Evolutionary conservation across 108 stramenopile genomes (phyloP).

Genomic region (Pinguiococcus pyrenoidosus): DNA sequence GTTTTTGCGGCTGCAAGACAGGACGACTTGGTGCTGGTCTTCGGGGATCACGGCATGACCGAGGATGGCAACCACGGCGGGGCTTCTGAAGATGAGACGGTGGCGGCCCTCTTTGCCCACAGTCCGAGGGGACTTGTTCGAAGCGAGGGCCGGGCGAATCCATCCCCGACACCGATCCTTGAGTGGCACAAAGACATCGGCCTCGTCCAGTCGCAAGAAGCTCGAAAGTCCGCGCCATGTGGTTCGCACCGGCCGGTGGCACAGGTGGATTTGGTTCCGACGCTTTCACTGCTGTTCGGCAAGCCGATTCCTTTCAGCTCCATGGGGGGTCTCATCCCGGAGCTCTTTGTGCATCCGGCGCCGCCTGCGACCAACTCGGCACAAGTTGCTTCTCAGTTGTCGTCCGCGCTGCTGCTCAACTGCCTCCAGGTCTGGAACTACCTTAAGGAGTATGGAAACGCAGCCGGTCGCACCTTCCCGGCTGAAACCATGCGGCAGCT

Average conservation of each 20-base stretch:
- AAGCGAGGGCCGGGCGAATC: no score
- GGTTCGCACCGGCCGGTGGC: slow-evolving; percentile 7
- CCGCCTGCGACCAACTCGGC: background rate
- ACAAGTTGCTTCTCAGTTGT: background rate
- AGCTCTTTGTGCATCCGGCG: no score
- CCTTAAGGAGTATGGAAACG: background rate
- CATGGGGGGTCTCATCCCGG: slow-evolving; percentile 70
- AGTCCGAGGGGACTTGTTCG: no score
- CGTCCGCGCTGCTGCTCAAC: background rate
- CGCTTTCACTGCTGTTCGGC: slow-evolving; percentile 67
- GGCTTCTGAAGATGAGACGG: slow-evolving; percentile 75
- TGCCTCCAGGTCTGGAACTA: background rate
- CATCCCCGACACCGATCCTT: slow-evolving; percentile 16
- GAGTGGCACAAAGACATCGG: no score
- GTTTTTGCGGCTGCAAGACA: slow-evolving; percentile 31
- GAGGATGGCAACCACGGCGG: slow-evolving; percentile 97
- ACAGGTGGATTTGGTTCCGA: slow-evolving; percentile 91
- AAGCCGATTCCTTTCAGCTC: slow-evolving; percentile 86
- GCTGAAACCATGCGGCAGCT: background rate
- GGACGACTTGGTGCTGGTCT: slow-evolving; percentile 53
- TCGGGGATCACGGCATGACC: slow-evolving; percentile 96
- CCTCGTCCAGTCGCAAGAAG: background rate
- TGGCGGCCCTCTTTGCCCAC: slow-evolving; percentile 75
- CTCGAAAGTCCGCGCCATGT: no score
- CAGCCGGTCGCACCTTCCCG: background rate